phyloP scores from a whole-genome alignment of 768 basidiomycete genomes.

The Boletus coccyginus region DNA sequence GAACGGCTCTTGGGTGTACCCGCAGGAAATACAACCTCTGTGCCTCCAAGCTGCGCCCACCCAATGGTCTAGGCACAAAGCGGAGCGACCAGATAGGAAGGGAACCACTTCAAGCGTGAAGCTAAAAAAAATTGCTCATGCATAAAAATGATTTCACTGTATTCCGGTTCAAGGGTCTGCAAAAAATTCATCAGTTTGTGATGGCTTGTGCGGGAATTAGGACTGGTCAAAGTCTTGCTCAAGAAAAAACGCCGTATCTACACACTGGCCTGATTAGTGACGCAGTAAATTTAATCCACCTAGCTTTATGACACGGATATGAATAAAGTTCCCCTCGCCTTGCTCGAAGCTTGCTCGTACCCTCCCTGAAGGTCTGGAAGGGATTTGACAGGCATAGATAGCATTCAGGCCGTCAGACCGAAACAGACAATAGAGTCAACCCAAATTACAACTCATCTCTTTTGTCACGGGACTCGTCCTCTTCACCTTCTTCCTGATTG shows the following conservation, averaged over 20 bases:
- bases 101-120: slow-evolving; percentile 8
- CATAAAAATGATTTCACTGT: slow-evolving; percentile 6
- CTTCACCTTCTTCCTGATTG: slow-evolving; percentile 31
- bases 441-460: slow-evolving; percentile 34
- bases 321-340: slow-evolving; percentile 11
- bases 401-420: slow-evolving; percentile 15
- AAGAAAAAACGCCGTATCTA: slow-evolving; percentile 8
- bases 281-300: slow-evolving; percentile 16
- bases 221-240: slow-evolving; percentile 3
- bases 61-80: neutral
- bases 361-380: slow-evolving; percentile 6
- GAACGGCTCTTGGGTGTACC: neutral
- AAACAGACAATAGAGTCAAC: slow-evolving; percentile 16
- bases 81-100: neutral
- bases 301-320: slow-evolving; percentile 25
- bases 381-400: slow-evolving; percentile 6
- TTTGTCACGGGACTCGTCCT: slow-evolving; percentile 28
- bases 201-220: slow-evolving; percentile 21
- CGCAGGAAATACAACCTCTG: neutral
- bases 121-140: slow-evolving; percentile 10
- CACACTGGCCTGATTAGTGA: slow-evolving; percentile 5
- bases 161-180: neutral
- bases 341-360: slow-evolving; percentile 1
- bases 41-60: slow-evolving; percentile 2
- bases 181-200: slow-evolving; percentile 6